Base-by-base conservation (phyloP, 2,329 filamentous ascomycete genomes). In the Cryoendolithus antarcticus region DNA sequence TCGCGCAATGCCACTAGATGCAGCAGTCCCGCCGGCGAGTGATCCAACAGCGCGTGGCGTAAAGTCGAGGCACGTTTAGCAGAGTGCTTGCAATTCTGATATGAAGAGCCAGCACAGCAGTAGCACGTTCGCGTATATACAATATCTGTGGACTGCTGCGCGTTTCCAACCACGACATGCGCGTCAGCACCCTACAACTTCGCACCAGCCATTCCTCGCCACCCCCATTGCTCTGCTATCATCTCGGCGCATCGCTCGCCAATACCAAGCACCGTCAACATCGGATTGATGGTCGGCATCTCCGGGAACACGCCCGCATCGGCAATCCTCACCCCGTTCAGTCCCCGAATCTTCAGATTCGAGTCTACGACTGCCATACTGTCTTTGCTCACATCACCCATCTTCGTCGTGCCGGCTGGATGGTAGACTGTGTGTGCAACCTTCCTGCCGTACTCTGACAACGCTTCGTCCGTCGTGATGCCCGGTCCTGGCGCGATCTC, bases 361-460 rank as follows among this genome's bases (percentile, higher is more conserved):
- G 72, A 70, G 55, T 91, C 81, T n/a, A 93, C 86, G 12, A 93
- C 86, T 4, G 84, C 85, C 58, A 79, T 64, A 36, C 73, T 64
- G 57, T 93, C 83, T 38, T 66, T 72, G 40, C 59, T 60, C 4
- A 82, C 63, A 54, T 88, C 77, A 28, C 85, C 85, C 86, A 93
- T 93, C 70, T 86, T 86, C 40, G 85, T 91, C 11, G 86, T 93
- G 38, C 86, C 86, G 9, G 82, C 81, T 0, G 86, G 86, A 62
- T 93, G 86, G 63, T 93, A 93, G 24, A 93, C 85, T 2, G 86
- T 93, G 62, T 93, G 86, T 4, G 85, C 85, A 4, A 74, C 86
- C 34, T 77, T 74, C 34, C 86, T 74, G 29, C 82, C 86, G 60
- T 93, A 93, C 64, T 86, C 78, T 58, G 73, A 80, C 6, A 93